phyloP scores from a whole-genome alignment of 352 stramenopile species.

The Achlya hypogyna region DNA sequence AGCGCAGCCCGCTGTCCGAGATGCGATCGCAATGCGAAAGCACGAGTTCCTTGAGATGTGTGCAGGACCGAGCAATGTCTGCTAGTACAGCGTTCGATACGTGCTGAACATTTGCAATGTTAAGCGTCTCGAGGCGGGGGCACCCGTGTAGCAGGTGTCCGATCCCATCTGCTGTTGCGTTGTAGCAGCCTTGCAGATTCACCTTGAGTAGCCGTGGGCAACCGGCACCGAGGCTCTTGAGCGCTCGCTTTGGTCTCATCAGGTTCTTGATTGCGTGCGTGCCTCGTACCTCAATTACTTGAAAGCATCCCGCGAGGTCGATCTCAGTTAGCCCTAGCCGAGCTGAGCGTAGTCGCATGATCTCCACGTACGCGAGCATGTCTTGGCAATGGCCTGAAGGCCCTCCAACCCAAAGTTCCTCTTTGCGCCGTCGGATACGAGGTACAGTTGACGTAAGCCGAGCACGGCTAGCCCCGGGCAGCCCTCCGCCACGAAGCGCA shows the following conservation, averaged over 20 bases:
- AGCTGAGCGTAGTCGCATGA: constrained; percentile 14
- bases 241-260: constrained; percentile 38
- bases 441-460: constrained; percentile 70
- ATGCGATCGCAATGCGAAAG: constrained; percentile 56
- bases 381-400: constrained; percentile 71
- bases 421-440: constrained; percentile 89
- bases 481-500: constrained; percentile 73
- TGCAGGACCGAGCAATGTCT: constrained; percentile 30
- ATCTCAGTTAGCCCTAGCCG: constrained; percentile 29
- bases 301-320: constrained; percentile 33
- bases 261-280: not conserved
- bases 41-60: constrained; percentile 34
- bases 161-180: constrained; percentile 65
- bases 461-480: constrained; percentile 73
- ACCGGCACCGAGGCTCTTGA: constrained; percentile 60
- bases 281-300: constrained; percentile 42
- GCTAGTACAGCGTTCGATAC: constrained; percentile 60
- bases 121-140: constrained; percentile 32
- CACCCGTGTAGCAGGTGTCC: constrained; percentile 50
- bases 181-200: constrained; percentile 73
- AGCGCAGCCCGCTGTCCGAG: constrained; percentile 42
- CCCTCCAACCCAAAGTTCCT: constrained; percentile 88
- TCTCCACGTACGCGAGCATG: constrained; percentile 31
- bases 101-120: constrained; percentile 40
- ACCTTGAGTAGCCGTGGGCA: constrained; percentile 52